Base-by-base conservation (phyloP, 2,329 filamentous ascomycete genomes). In the Hymenoscyphus infarciens region DNA sequence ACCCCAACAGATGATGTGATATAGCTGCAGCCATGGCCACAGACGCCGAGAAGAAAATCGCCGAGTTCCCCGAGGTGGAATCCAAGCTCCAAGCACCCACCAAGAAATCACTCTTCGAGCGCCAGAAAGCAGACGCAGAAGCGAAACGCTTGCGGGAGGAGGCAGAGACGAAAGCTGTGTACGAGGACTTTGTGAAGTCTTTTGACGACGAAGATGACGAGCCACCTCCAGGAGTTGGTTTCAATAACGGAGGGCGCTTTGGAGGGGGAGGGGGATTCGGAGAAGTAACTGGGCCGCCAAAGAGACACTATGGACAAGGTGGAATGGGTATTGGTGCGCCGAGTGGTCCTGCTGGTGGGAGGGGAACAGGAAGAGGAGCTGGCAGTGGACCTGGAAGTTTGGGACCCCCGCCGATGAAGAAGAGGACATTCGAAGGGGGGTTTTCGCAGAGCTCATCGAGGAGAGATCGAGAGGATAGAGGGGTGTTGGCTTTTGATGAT, bases 61-160 rank as follows among this genome's bases (percentile, higher is more conserved):
- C 63, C 27, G 71, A 74, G 61, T 93, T 94, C 71, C 88, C 90
- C 15, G 85, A 92, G 71, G 82, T 91, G 63, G 85, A 88, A 62
- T 83, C 87, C 59, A 96, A 96, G 76, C 86, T 95, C 58, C 85
- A 89, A 61, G 91, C 91, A 57, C 87, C 91, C 0, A 83, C 87
- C 65, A 95, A 93, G 77, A 91, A 95, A 74, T 96, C 92, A 22
- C 83, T 89, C 29, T 97, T 96, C 74, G 93, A 97, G 78, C 88
- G 88, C 70, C 90, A 96, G 75, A 92, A 90, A 75, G 91, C 91
- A 64, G 92, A 96, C 74, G 91, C 90, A 62, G 92, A 96, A 79
- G 92, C 91, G 27, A 97, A 97, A 78, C 87, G 90, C 63, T 83
- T 85, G 69, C 85, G 91, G 68, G 93, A 96, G 76, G 89, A 89